Evolutionary conservation across 257 asterid species (phyloP).

Genomic region (Penstemon davidsonii): DNA sequence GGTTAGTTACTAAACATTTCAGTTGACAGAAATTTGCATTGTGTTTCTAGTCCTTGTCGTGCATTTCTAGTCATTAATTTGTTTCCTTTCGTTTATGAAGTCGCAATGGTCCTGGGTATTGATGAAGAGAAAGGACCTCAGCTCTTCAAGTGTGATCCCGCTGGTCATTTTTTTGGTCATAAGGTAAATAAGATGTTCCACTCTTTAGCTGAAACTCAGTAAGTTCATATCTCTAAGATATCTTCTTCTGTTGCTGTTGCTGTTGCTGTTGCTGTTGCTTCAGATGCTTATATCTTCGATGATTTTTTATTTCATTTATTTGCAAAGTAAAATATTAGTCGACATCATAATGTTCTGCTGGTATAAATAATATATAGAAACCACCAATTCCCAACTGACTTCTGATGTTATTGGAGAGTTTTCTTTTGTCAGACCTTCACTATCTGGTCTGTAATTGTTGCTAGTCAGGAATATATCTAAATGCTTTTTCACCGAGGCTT

Average conservation of each 20-base stretch:
- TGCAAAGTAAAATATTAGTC: neutral
- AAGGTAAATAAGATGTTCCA: slow-evolving; percentile 53
- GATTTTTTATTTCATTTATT: neutral
- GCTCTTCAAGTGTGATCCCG: slow-evolving; percentile 98
- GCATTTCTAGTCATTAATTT: neutral
- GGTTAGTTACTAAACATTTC: slow-evolving; percentile 51
- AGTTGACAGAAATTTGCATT: slow-evolving; percentile 8
- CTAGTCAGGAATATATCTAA: neutral
- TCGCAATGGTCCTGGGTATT: slow-evolving; percentile 88
- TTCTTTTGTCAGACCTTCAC: neutral
- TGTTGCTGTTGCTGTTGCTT: neutral
- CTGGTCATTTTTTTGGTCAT: slow-evolving; percentile 98
- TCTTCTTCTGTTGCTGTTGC: neutral
- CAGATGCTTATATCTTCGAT: neutral
- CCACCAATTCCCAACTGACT: neutral
- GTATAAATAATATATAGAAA: neutral
- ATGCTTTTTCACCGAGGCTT: neutral
- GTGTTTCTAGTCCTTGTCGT: slow-evolving; percentile 11
- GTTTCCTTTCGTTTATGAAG: neutral
- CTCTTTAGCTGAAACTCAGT: neutral
- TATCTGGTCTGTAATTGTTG: neutral
- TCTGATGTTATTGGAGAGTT: neutral
- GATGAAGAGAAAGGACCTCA: slow-evolving; percentile 97
- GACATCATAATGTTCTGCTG: neutral
- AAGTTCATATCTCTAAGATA: neutral